phyloP scores from a whole-genome alignment of 345 rosid species.

The Mercurialis annua region DNA sequence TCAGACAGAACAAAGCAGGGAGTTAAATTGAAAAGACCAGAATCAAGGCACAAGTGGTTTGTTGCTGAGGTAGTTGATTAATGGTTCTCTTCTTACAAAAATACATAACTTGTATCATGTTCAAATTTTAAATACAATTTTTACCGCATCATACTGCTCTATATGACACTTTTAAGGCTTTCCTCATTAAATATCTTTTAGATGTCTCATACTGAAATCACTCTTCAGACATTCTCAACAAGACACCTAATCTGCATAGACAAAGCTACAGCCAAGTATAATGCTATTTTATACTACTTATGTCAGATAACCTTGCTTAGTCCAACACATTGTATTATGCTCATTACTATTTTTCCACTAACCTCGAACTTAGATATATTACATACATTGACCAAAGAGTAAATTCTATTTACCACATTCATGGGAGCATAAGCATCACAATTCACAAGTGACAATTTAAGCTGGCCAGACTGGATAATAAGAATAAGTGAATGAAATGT shows the following conservation, averaged over 20 bases:
- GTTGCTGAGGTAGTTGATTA: not conserved
- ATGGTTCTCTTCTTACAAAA: not conserved
- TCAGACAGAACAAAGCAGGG: not conserved
- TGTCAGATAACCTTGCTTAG: not conserved
- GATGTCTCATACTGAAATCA: not conserved
- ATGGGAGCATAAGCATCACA: not conserved
- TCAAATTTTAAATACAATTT: no score
- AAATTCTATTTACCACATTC: not conserved
- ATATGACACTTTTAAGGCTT: no score
- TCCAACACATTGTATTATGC: not conserved
- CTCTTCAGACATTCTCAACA: not conserved
- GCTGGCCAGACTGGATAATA: not conserved
- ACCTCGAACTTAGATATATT: not conserved
- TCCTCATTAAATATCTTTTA: not conserved
- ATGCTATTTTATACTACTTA: not conserved
- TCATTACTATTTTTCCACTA: not conserved
- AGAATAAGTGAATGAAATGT: slow-evolving; percentile 17
- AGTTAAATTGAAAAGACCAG: not conserved
- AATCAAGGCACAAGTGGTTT: not conserved
- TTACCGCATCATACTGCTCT: no score
- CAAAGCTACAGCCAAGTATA: not conserved
- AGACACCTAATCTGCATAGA: not conserved
- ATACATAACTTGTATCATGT: not conserved
- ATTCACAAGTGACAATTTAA: not conserved
- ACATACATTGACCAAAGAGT: not conserved